Conservation (phyloP, 805 yeast genomes). For the Jamesozyma lodderae region DNA sequence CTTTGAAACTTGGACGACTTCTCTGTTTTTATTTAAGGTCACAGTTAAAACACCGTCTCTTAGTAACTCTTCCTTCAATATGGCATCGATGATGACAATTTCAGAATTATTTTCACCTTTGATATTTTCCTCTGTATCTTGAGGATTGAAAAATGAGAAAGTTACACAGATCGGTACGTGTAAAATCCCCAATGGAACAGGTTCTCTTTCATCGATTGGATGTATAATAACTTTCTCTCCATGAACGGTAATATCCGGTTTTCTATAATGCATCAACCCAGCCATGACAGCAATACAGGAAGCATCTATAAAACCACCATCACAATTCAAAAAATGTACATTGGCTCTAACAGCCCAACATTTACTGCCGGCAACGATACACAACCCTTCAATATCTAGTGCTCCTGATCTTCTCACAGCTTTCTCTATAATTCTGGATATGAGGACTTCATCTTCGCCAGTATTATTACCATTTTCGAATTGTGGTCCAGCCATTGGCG, state of each 20-base stretch:
- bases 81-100: slow-evolving; percentile 65
- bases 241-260: slow-evolving; percentile 72
- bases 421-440: slow-evolving; percentile 79
- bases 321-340: slow-evolving; percentile 78
- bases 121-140: slow-evolving; percentile 54
- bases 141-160: slow-evolving; percentile 73
- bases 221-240: slow-evolving; percentile 62
- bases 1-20: slow-evolving; percentile 80
- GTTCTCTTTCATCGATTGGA: slow-evolving; percentile 69
- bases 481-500: slow-evolving; percentile 82
- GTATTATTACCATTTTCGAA: slow-evolving; percentile 65
- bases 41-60: slow-evolving; percentile 75
- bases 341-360: slow-evolving; percentile 92
- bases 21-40: slow-evolving; percentile 83
- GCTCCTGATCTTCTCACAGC: slow-evolving; percentile 88
- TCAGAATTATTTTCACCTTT: slow-evolving; percentile 57
- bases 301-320: slow-evolving; percentile 88
- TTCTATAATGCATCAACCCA: slow-evolving; percentile 70
- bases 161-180: slow-evolving; percentile 89
- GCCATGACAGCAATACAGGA: slow-evolving; percentile 86
- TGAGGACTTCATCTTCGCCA: slow-evolving; percentile 72
- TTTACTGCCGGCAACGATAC: slow-evolving; percentile 82
- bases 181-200: slow-evolving; percentile 73
- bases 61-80: slow-evolving; percentile 63
- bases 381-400: slow-evolving; percentile 78